Evolutionary conservation across 2,329 filamentous ascomycete genomes (phyloP).

Genomic region (Blumeria hordei): DNA sequence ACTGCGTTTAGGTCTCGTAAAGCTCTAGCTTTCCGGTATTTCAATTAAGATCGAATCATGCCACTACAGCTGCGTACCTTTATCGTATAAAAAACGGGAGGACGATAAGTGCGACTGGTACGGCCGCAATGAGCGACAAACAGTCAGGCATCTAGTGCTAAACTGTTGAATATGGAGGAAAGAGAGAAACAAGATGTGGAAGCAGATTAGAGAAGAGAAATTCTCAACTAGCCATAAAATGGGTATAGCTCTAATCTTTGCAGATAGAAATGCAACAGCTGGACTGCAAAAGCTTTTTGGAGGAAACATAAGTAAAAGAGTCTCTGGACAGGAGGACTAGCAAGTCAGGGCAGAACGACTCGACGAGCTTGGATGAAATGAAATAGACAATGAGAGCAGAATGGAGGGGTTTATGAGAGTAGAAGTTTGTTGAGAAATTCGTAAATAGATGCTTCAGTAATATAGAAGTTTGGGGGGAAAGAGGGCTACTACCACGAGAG

Average conservation of each 20-base stretch:
- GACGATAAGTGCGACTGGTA: not conserved
- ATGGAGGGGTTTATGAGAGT: no score
- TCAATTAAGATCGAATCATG: not conserved
- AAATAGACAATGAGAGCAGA: not conserved
- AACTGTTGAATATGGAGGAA: not conserved
- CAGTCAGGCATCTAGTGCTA: not conserved
- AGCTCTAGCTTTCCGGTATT: not conserved
- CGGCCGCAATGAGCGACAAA: not conserved
- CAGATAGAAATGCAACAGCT: not conserved
- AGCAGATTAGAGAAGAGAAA: not conserved
- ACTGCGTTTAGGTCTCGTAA: not conserved
- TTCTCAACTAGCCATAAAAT: not conserved
- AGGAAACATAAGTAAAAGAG: not conserved
- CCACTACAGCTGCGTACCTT: not conserved
- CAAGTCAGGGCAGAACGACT: not conserved
- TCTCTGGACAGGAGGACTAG: not conserved
- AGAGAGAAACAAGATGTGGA: not conserved
- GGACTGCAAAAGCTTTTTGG: not conserved
- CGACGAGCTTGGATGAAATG: not conserved
- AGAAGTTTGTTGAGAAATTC: no score
- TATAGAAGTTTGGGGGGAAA: no score
- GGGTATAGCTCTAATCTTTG: not conserved
- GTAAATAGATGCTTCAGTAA: no score
- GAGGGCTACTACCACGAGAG: no score
- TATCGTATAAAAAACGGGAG: not conserved